Percentiles rank a stretch among this genome's conserved stretches.
Conservation (phyloP, 805 yeast species). For the Candida takata region DNA sequence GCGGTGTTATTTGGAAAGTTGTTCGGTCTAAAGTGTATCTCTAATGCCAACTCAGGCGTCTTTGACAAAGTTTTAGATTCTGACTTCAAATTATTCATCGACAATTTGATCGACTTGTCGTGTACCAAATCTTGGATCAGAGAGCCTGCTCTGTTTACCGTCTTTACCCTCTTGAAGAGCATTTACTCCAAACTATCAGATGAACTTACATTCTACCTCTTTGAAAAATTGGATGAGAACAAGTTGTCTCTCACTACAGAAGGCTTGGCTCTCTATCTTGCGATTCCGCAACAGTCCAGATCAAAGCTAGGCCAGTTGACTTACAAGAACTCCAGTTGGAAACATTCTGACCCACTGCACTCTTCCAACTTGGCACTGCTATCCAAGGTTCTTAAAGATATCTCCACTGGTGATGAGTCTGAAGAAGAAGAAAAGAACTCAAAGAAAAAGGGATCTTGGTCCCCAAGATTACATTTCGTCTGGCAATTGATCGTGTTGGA, state of each 20-base stretch:
- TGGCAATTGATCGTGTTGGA: constrained; percentile 58
- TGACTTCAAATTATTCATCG: constrained; percentile 36
- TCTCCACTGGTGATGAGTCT: constrained; percentile 29
- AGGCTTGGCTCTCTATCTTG: constrained; percentile 67
- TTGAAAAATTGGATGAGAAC: constrained; percentile 40
- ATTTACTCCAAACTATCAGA: constrained; percentile 18
- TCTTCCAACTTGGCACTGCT: constrained; percentile 57
- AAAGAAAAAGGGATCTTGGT: constrained; percentile 64
- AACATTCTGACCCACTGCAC: constrained; percentile 63
- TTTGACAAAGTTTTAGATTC: constrained; percentile 4
- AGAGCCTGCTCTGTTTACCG: constrained; percentile 70
- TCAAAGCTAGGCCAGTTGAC: constrained; percentile 2
- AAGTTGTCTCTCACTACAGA: constrained; percentile 66
- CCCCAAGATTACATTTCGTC: constrained; percentile 66
- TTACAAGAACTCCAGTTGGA: constrained; percentile 43
- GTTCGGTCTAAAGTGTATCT: constrained; percentile 74
- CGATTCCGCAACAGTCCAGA: constrained; percentile 33
- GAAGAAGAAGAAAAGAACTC: constrained; percentile 24
- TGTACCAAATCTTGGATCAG: constrained; percentile 74
- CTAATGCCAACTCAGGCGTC: constrained; percentile 33
- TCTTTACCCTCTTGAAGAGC: constrained; percentile 45
- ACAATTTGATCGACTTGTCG: constrained; percentile 49
- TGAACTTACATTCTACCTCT: constrained; percentile 23
- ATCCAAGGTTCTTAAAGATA: constrained; percentile 58
- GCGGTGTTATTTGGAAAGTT: constrained; percentile 74